A percentile compares a stretch with the other conserved stretches of the same genome.
These are phyloP conservation scores for Trichoderma sp. DNA, from an alignment of 2,329 filamentous ascomycete genomes.

Conservation along the genomic window DNA sequence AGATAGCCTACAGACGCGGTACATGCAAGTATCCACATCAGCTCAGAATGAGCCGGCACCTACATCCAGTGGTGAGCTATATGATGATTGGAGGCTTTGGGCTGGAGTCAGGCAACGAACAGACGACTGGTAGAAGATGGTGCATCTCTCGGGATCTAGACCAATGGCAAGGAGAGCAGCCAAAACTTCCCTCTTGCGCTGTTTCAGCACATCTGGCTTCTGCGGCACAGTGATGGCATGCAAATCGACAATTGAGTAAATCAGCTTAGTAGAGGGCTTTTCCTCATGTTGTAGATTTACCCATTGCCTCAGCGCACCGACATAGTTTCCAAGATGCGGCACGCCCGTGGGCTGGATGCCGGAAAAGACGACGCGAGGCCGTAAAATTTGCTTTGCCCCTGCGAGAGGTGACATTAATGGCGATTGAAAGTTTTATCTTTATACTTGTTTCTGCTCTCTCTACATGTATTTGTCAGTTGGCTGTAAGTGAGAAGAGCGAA, in stretches of 20 bases:
- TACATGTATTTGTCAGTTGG: background rate
- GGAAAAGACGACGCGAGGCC: conserved; percentile 73
- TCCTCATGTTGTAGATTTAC: conserved; percentile 71
- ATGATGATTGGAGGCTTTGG: background rate
- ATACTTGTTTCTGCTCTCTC: background rate
- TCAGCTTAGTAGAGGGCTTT: conserved; percentile 60
- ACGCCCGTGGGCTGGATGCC: conserved; percentile 96
- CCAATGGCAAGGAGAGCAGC: conserved; percentile 84
- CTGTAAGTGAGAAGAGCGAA: background rate
- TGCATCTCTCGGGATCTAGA: conserved; percentile 74
- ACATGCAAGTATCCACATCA: conserved; percentile 97
- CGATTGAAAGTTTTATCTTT: no score
- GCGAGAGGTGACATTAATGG: conserved; percentile 16
- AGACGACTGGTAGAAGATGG: conserved; percentile 80
- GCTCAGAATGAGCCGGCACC: conserved; percentile 79
- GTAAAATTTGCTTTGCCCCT: conserved; percentile 13
- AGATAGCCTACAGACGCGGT: conserved; percentile 90
- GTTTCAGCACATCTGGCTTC: conserved; percentile 61
- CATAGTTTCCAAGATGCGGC: conserved; percentile 93
- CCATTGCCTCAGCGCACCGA: conserved; percentile 89
- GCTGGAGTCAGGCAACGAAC: conserved; percentile 52
- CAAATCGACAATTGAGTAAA: conserved; percentile 90
- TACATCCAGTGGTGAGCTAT: conserved; percentile 38
- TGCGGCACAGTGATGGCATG: conserved; percentile 88
- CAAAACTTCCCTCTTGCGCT: conserved; percentile 72